Evolutionary conservation across 2,329 filamentous ascomycete genomes (phyloP).

Genomic region (Aulographum hederae): DNA sequence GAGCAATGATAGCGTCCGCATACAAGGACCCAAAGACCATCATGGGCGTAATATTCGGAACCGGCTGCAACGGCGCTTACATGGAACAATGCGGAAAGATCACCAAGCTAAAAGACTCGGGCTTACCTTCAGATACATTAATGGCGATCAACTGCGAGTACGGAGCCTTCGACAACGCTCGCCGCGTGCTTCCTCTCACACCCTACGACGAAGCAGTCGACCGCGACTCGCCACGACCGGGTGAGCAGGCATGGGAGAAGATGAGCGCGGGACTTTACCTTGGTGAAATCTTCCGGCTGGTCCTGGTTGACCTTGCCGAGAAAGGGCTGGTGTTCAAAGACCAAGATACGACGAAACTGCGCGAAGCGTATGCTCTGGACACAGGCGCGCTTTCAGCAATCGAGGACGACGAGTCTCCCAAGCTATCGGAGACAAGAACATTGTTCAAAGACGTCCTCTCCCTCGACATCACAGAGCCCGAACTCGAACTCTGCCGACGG

Average conservation of each 20-base stretch:
- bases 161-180: constrained; percentile 91
- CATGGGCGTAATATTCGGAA: constrained; percentile 87
- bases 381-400: constrained; percentile 78
- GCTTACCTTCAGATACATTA: constrained; percentile 37
- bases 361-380: constrained; percentile 68
- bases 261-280: constrained; percentile 27
- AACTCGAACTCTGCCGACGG: constrained; percentile 9
- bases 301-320: constrained; percentile 39
- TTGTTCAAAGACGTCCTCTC: constrained; percentile 10
- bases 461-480: constrained; percentile 5
- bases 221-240: constrained; percentile 23
- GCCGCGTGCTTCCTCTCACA: constrained; percentile 69
- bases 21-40: constrained; percentile 74
- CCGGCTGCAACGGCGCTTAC: constrained; percentile 86
- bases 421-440: constrained; percentile 8
- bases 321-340: constrained; percentile 57
- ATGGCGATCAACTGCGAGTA: constrained; percentile 98
- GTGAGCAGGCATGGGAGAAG: constrained; percentile 27
- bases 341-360: constrained; percentile 57
- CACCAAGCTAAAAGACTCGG: constrained; percentile 49
- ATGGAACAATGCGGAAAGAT: constrained; percentile 73
- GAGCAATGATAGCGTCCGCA: constrained; percentile 74
- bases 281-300: constrained; percentile 25
- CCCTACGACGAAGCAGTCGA: constrained; percentile 35
- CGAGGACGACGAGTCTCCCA: constrained; percentile 38